Base-by-base conservation (phyloP, 768 basidiomycete species). In the Atractiella rhizophila region DNA sequence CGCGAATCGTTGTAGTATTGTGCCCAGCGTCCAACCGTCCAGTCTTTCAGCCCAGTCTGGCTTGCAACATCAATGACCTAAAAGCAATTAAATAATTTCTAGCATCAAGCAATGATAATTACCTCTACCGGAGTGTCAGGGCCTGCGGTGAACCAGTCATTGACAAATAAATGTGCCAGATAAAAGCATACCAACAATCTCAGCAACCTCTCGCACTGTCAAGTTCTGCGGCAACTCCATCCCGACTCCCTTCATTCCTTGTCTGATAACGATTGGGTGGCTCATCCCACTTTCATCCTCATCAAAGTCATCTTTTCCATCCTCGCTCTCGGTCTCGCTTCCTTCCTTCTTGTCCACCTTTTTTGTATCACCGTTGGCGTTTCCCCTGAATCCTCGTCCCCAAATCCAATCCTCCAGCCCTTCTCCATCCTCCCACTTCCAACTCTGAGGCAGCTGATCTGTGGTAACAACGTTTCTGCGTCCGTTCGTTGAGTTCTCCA, bases 21-120 rank as follows among this genome's bases (percentile, higher is more conserved):
- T 4, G 75, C 79, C 88, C 88, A 98, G 59, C 71, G 76, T 7
- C 69, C 73, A 3, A 98, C 61, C 13, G 74, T 80, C 91, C 88
- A 96, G 10, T 78, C 77, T 13, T 79, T 68, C 15, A 72, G 65
- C 23, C 73, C 76, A 0, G 77, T 74, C 56, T 96, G 88, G 0
- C 82, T 71, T 15, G 78, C 74, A 39, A 86, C 81, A 60, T 96
- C 85, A 61, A 28, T 16, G 36, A n/a, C 11, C 18, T 9, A 37
- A 26, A 37, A 9, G 8, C 2, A 12, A 38, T 7, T n/a, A 12
- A 23, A n/a, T 18, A 36, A n/a, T 43, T 43, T n/a, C n/a, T 16
- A 6, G 19, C 12, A 26, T 28, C 37, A 27, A 13, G 21, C 12
- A n/a, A 21, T 23, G 3, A 12, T 83, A 50, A 96, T 88, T 19